These are phyloP conservation scores for Dothideomycetes sp. DNA, from an alignment of 2,329 filamentous ascomycete species.

Conservation along the genomic window DNA sequence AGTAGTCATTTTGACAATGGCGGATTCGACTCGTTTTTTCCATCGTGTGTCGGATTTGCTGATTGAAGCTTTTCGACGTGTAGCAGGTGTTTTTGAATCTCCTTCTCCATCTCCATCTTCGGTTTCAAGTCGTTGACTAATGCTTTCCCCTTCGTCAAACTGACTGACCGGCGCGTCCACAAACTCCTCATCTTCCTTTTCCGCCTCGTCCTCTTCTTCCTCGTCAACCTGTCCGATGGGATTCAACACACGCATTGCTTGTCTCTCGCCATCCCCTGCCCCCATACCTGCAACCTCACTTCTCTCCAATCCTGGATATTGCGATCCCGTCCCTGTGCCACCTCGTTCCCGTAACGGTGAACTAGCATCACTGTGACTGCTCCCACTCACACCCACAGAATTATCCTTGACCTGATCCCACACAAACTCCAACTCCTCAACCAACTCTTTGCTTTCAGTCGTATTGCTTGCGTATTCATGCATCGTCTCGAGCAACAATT, in stretches of 20 bases:
- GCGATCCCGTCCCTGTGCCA: no score
- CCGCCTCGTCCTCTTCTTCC: constrained; percentile 32
- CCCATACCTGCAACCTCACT: constrained; percentile 8
- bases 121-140: no score
- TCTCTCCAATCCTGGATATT: constrained; percentile 3
- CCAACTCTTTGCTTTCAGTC: constrained; percentile 74
- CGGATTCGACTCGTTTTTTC: constrained; percentile 74
- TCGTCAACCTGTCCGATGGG: constrained; percentile 67
- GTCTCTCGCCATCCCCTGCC: constrained; percentile 1
- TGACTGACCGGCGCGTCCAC: constrained; percentile 17
- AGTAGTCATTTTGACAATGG: constrained; percentile 79
- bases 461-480: constrained; percentile 84
- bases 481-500: constrained; percentile 92
- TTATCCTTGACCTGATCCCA: constrained; percentile 95
- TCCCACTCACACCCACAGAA: no score
- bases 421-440: constrained; percentile 93
- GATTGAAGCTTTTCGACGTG: no score
- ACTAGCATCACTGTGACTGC: constrained; percentile 17
- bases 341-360: no score
- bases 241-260: constrained; percentile 52
- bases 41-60: constrained; percentile 47
- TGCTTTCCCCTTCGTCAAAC: constrained; percentile 15
- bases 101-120: background rate
- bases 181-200: constrained; percentile 29
- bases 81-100: no score